Evolutionary conservation across 441 rosid species (phyloP).

Genomic region (Sinapis alba): DNA sequence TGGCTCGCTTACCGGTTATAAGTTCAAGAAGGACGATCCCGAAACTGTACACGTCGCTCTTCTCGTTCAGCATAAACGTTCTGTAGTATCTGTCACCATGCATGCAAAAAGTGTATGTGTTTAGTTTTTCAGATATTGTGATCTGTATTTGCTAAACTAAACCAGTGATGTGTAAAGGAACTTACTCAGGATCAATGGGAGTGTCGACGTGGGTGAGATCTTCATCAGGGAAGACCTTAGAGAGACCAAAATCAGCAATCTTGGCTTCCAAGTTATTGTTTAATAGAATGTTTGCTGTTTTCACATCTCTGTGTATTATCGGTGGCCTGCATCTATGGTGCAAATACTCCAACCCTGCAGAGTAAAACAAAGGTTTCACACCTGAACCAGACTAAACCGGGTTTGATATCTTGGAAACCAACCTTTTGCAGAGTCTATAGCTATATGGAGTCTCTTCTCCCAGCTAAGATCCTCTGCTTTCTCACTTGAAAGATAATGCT

Average conservation of each 20-base stretch:
- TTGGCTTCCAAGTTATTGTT: slow-evolving; percentile 56
- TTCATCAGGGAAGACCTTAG: slow-evolving; percentile 43
- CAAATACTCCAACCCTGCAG: slow-evolving; percentile 49
- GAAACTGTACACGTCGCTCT: slow-evolving; percentile 64
- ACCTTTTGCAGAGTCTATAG: slow-evolving; percentile 61
- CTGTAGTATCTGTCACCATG: slow-evolving; percentile 43
- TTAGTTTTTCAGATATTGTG: background rate
- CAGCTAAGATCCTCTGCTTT: slow-evolving; percentile 44
- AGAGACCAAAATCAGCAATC: slow-evolving; percentile 63
- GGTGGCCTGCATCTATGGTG: slow-evolving; percentile 54
- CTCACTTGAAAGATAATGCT: slow-evolving; percentile 41
- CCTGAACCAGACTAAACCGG: background rate
- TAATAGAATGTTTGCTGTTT: slow-evolving; percentile 47
- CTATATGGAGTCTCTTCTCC: slow-evolving; percentile 53
- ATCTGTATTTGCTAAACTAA: background rate
- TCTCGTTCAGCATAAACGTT: slow-evolving; percentile 44
- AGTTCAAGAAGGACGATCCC: slow-evolving; percentile 58
- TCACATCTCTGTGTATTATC: slow-evolving; percentile 54
- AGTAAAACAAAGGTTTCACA: background rate
- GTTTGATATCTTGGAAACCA: background rate
- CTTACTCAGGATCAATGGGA: slow-evolving; percentile 51
- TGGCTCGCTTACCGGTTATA: slow-evolving; percentile 51
- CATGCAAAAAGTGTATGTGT: background rate
- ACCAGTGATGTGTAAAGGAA: background rate
- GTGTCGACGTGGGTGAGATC: slow-evolving; percentile 35